Evolutionary conservation across 2,329 filamentous ascomycete genomes (phyloP).

Genomic region (Pseudogymnoascus sp.): DNA sequence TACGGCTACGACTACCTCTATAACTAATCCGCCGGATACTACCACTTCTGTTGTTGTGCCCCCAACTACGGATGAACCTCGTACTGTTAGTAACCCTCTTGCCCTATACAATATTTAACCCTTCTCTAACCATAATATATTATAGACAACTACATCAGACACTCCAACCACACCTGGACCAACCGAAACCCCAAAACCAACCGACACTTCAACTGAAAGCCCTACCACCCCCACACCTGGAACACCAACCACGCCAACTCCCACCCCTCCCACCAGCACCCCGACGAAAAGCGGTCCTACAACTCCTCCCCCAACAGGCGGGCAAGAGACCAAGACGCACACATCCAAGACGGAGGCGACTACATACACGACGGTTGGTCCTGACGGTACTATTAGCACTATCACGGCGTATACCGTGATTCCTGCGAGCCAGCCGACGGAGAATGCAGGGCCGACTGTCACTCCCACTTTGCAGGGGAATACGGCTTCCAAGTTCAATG

Average conservation of each 20-base stretch:
- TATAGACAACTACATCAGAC: background rate
- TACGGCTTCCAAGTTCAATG: background rate
- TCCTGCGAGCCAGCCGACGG: background rate
- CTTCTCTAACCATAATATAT: background rate
- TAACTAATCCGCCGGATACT: background rate
- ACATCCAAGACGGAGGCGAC: background rate
- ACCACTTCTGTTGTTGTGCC: slow-evolving; percentile 1
- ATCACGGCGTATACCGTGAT: background rate
- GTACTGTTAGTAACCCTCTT: background rate
- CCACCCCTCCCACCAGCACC: background rate
- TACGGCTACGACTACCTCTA: background rate
- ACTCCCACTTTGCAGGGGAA: background rate
- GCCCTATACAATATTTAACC: background rate
- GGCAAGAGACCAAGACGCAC: background rate
- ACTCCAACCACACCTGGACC: background rate
- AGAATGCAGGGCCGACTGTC: background rate
- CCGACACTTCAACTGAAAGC: background rate
- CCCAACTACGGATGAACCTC: background rate
- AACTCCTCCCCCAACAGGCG: background rate
- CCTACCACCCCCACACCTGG: background rate
- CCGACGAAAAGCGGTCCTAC: background rate
- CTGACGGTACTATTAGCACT: background rate
- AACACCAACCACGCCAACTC: background rate
- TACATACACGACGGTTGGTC: background rate
- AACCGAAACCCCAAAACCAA: background rate